A percentile compares a stretch with the other conserved stretches of the same genome.
Evolutionary conservation across 2,329 filamentous ascomycete species (phyloP).

Genomic region (Penicillium capsulatum): DNA sequence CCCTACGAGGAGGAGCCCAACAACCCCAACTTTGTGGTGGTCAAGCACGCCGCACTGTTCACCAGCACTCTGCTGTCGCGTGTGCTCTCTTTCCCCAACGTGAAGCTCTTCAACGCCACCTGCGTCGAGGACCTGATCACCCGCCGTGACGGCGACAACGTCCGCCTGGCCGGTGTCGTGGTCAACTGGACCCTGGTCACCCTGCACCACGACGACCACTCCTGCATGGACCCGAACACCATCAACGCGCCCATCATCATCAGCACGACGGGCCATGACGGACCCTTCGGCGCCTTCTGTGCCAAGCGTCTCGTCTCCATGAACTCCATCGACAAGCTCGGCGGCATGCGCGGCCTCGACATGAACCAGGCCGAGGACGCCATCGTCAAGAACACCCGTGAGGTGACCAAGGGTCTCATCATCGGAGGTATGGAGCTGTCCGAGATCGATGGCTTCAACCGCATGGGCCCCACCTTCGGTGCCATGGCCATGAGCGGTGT

Average conservation of each 20-base stretch:
- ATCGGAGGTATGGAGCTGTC: constrained; percentile 94
- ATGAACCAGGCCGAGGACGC: constrained; percentile 91
- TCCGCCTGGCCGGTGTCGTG: constrained; percentile 82
- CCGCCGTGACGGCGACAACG: constrained; percentile 54
- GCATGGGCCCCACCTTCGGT: constrained; percentile 86
- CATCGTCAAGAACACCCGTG: constrained; percentile 86
- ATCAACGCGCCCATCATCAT: constrained; percentile 89
- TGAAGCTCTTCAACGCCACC: constrained; percentile 96
- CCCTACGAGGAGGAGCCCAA: constrained; percentile 85
- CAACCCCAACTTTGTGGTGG: constrained; percentile 81
- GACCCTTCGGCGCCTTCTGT: constrained; percentile 83
- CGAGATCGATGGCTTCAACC: constrained; percentile 84
- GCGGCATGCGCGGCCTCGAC: constrained; percentile 88
- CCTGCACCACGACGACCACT: constrained; percentile 83
- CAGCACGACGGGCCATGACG: constrained; percentile 87
- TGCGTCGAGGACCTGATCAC: constrained; percentile 91
- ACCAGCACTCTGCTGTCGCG: constrained; percentile 81
- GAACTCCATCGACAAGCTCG: constrained; percentile 75
- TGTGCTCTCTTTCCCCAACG: constrained; percentile 79
- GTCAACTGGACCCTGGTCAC: constrained; percentile 94
- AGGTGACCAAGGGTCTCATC: constrained; percentile 81
- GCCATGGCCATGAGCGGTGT: constrained; percentile 85
- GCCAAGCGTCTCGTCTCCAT: constrained; percentile 90
- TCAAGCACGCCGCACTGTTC: constrained; percentile 91
- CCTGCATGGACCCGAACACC: constrained; percentile 96